Evolutionary conservation across 2,329 filamentous ascomycete species (phyloP), one percentile per base, ranked within the genome.

Genomic region (Lecanicillium sp.): DNA sequence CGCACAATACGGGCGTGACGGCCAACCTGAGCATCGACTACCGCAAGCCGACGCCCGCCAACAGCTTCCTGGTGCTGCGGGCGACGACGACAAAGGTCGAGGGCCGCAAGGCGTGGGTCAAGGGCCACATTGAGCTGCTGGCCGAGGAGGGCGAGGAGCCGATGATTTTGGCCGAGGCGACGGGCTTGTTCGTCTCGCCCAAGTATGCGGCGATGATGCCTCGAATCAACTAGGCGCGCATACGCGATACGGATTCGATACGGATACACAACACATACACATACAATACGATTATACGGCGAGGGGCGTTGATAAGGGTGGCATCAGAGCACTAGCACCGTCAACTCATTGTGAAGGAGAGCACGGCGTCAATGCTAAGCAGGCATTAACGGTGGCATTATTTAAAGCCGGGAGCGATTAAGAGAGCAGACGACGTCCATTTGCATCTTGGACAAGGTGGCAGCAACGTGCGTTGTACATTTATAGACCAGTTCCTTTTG

Each of bases 91-190:
- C 77, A 9, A 89, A 84, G 65, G 84, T 90, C 2, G 88, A 97
- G 56, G 90, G 92, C 1, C 74, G 92, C 45, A 97, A 97, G 68
- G 90, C 88, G 11, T 96, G 87, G 87, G 87, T 96, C 1, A 82
- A 85, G 63, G 92, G 87, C 2, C 76, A 78, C 49, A 81, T 97
- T 51, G 88, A 95, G 72, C 81, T 86, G 40, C 62, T 97, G 44
- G 75, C 76, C 7, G 42, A 71, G 67, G 66, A 49, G 25, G 77
- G 77, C 8, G 73, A 81, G 60, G 68, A 72, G 49, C 79, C 81
- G 1, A 62, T 72, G 13, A 72, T 89, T 34, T 60, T 96, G 43
- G 87, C 84, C 7, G 86, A 94, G 62, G 90, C 87, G 0, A 83
- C 84, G 55, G 88, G 83, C 3, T 63, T 98, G 49, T 97, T 94